Conservation (phyloP, 768 basidiomycete species). For the Tylopilus felleus region DNA sequence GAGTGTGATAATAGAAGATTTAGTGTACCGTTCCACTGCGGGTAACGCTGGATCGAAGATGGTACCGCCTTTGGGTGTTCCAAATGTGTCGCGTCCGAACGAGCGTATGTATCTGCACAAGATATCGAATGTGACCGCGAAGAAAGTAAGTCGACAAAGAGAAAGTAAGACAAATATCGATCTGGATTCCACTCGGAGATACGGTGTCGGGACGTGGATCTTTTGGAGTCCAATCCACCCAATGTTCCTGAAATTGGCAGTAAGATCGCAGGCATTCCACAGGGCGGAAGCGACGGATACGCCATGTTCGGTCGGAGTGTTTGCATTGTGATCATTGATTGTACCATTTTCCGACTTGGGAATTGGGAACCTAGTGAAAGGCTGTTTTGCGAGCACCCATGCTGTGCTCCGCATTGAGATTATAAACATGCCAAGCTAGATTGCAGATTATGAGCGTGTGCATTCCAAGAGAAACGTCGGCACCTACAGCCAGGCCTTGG, state of each 20-base stretch:
- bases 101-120: neutral
- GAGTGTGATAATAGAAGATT: constrained; percentile 43
- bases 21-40: constrained; percentile 34
- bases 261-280: constrained; percentile 30
- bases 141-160: constrained; percentile 8
- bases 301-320: neutral
- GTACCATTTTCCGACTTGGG: neutral
- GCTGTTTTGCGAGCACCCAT: constrained; percentile 17
- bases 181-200: constrained; percentile 19
- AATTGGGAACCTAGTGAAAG: constrained; percentile 15
- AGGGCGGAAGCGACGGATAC: constrained; percentile 12
- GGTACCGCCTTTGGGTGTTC: constrained; percentile 30
- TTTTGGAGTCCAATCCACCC: constrained; percentile 24
- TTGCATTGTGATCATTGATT: neutral
- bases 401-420: constrained; percentile 22
- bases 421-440: constrained; percentile 24
- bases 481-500: constrained; percentile 21
- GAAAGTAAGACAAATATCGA: constrained; percentile 15
- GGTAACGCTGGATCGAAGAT: constrained; percentile 37
- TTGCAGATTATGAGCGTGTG: neutral
- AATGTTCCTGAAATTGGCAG: constrained; percentile 24
- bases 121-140: constrained; percentile 5
- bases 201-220: constrained; percentile 13
- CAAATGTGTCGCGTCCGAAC: constrained; percentile 42
- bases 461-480: no score